phyloP scores from a whole-genome alignment of 495 filamentous ascomycete species.

The Xylaria nigripes region DNA sequence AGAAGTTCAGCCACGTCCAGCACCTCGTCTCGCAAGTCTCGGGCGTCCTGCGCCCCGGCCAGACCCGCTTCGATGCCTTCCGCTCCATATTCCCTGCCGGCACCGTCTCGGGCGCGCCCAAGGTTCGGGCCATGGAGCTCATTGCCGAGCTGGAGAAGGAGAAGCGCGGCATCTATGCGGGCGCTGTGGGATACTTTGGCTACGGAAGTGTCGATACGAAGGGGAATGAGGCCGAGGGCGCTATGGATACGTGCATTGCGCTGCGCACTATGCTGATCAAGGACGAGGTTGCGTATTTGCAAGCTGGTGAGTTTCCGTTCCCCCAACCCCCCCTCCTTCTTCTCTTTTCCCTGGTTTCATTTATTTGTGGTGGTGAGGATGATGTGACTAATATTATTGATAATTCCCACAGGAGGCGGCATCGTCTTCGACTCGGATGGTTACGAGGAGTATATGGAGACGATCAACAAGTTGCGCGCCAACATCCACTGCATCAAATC shows the following conservation, averaged over 20 bases:
- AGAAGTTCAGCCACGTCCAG: constrained; percentile 94
- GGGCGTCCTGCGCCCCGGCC: constrained; percentile 68
- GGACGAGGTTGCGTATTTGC: constrained; percentile 82
- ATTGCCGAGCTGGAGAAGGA: constrained; percentile 91
- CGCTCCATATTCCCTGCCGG: constrained; percentile 93
- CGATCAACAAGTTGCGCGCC: constrained; percentile 88
- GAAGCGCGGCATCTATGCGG: constrained; percentile 91
- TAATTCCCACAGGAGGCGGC: constrained; percentile 67
- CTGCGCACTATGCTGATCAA: constrained; percentile 93
- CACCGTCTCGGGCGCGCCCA: constrained; percentile 88
- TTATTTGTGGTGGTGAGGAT: no score
- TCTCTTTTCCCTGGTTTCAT: not conserved
- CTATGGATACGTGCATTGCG: constrained; percentile 99
- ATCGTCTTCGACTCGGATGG: constrained; percentile 95
- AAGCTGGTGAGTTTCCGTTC: constrained; percentile 54
- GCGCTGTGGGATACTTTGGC: constrained; percentile 92
- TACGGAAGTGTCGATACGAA: constrained; percentile 48
- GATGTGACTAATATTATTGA: not conserved
- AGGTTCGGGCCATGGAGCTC: constrained; percentile 92
- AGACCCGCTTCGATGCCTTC: constrained; percentile 93
- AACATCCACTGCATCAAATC: constrained; percentile 79
- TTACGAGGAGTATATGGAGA: constrained; percentile 94
- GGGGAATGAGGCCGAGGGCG: constrained; percentile 52
- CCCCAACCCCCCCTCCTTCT: not conserved
- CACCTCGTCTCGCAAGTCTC: constrained; percentile 94